Conservation (phyloP, 2,329 filamentous ascomycete species). For the Cercospora sesami region DNA sequence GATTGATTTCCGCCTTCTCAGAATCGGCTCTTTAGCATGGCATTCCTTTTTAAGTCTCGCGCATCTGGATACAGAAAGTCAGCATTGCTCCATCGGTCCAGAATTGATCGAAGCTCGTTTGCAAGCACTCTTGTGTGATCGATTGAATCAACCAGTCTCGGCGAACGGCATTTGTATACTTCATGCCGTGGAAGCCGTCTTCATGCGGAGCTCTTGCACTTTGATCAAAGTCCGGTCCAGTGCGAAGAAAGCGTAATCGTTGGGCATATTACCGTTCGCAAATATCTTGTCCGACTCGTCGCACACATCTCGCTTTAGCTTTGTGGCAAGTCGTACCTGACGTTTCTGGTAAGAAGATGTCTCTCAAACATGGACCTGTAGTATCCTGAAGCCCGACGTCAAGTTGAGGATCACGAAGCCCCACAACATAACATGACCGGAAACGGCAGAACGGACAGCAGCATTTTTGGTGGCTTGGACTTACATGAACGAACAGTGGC, state of each 20-base stretch:
- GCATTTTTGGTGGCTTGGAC: neutral
- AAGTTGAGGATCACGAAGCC: neutral
- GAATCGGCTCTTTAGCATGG: slow-evolving; percentile 31
- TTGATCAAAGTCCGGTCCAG: neutral
- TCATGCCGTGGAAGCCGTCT: neutral
- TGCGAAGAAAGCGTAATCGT: neutral
- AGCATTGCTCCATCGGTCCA: neutral
- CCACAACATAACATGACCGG: neutral
- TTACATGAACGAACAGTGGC: neutral
- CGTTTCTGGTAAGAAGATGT: neutral
- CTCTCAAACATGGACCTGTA: neutral
- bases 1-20: slow-evolving; percentile 30
- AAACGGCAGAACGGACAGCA: neutral
- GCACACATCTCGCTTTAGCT: slow-evolving; percentile 40
- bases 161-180: neutral
- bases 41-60: slow-evolving; percentile 38
- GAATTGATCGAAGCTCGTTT: neutral
- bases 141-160: neutral
- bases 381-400: neutral
- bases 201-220: neutral
- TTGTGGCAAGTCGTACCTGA: slow-evolving; percentile 36
- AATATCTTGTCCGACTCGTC: slow-evolving; percentile 23
- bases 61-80: slow-evolving; percentile 28
- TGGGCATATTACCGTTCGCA: slow-evolving; percentile 33
- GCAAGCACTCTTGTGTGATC: neutral